phyloP scores from a whole-genome alignment of 192 early-diverging fungal genomes.

The Entomortierella parvispora region DNA sequence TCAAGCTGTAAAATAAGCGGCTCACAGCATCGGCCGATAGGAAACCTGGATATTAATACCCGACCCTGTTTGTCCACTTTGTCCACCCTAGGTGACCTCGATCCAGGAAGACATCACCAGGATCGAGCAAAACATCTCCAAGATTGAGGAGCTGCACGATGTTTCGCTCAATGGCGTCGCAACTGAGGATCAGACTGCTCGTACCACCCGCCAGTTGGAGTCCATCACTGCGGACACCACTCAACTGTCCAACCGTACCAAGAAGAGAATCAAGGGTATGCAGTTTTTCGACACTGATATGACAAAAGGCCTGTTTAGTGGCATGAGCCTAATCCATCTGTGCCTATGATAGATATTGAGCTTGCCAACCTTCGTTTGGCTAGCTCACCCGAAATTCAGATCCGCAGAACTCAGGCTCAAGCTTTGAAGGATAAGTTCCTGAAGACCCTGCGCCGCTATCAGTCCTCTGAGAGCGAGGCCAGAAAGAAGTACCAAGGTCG shows the following conservation, averaged over 20 bases:
- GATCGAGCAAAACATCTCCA: slow-evolving; percentile 47
- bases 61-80: background rate
- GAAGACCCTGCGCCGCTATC: slow-evolving; percentile 80
- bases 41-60: too few relatives aligned
- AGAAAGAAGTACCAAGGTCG: slow-evolving; percentile 87
- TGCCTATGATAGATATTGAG: slow-evolving; percentile 21
- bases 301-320: too few relatives aligned
- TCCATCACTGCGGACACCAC: slow-evolving; percentile 47
- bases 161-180: slow-evolving; percentile 45
- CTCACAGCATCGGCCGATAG: too few relatives aligned
- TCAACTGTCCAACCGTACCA: slow-evolving; percentile 50
- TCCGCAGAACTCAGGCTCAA: slow-evolving; percentile 56
- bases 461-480: slow-evolving; percentile 81
- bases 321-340: background rate
- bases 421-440: slow-evolving; percentile 71
- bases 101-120: slow-evolving; percentile 50
- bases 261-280: slow-evolving; percentile 61
- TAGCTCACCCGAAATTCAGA: slow-evolving; percentile 29
- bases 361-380: slow-evolving; percentile 42
- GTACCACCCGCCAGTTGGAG: slow-evolving; percentile 50
- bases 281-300: too few relatives aligned
- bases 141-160: slow-evolving; percentile 53
- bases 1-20: too few relatives aligned
- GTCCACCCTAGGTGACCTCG: slow-evolving; percentile 29
- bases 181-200: slow-evolving; percentile 42